Percentiles rank a stretch among this genome's conserved stretches.
Evolutionary conservation across 176 grass and related monocot genomes (phyloP).

Genomic region (Aegilops tauschii): DNA sequence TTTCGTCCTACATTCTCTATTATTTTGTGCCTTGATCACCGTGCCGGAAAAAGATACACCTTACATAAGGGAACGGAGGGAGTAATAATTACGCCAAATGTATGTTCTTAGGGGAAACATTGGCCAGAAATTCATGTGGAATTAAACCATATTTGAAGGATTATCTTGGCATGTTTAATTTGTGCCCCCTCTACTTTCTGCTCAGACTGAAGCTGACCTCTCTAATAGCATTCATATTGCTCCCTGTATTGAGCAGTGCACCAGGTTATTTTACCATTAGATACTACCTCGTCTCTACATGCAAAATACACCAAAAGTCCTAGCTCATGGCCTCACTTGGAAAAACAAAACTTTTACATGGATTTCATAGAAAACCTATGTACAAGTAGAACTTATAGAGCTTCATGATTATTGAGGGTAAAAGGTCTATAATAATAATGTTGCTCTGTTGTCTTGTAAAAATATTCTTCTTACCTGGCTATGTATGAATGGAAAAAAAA

Average conservation of each 20-base stretch:
- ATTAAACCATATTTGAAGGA: neutral
- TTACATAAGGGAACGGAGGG: no score
- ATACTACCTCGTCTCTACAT: neutral
- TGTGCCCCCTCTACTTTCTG: neutral
- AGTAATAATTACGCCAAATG: conserved; percentile 6
- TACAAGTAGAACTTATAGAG: neutral
- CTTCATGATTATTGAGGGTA: no score
- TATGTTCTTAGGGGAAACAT: conserved; percentile 15
- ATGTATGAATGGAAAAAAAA: neutral
- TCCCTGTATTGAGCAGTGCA: neutral
- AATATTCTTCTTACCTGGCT: neutral
- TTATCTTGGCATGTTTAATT: neutral
- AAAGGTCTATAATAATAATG: no score
- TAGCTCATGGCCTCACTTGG: neutral
- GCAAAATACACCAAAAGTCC: neutral
- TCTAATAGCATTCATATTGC: neutral
- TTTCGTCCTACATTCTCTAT: no score
- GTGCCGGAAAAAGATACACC: no score
- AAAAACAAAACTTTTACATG: neutral
- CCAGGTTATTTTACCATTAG: neutral
- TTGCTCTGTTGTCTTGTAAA: no score
- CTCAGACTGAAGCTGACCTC: neutral
- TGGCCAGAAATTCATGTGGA: neutral
- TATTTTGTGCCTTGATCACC: no score
- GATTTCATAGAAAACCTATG: neutral